phyloP scores from a whole-genome alignment of 805 yeast species.

The Ogataea paradorogensis region DNA sequence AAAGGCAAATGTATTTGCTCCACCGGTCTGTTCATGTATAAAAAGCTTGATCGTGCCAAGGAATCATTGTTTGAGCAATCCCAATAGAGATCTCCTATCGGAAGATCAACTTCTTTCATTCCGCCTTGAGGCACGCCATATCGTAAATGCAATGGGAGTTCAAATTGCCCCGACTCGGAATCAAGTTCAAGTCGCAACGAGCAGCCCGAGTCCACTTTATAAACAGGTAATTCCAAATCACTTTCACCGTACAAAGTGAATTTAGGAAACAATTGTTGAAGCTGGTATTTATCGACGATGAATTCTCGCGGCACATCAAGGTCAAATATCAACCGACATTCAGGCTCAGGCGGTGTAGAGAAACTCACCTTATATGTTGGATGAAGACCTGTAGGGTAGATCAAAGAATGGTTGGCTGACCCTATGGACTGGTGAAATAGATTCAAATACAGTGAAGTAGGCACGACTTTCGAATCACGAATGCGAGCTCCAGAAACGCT shows the following conservation, averaged over 20 bases:
- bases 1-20: conserved; percentile 2
- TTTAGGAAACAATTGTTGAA: conserved; percentile 10
- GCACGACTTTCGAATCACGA: conserved; percentile 12
- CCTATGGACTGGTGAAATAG: conserved; percentile 20
- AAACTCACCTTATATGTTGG: conserved; percentile 23
- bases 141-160: conserved; percentile 33
- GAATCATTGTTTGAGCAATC: conserved; percentile 18
- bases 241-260: conserved; percentile 20
- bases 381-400: conserved; percentile 25
- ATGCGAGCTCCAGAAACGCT: conserved; percentile 24
- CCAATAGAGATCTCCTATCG: conserved; percentile 29
- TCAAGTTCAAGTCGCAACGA: conserved; percentile 20
- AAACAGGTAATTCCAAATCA: conserved; percentile 33
- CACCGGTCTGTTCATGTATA: conserved; percentile 15
- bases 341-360: conserved; percentile 4
- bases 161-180: conserved; percentile 21
- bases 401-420: conserved; percentile 15
- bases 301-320: conserved; percentile 26
- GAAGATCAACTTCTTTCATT: conserved; percentile 7
- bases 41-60: conserved; percentile 20
- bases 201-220: conserved; percentile 28
- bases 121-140: conserved; percentile 27
- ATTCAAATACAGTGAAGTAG: conserved; percentile 25
- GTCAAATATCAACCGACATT: conserved; percentile 25
- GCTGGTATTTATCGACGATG: conserved; percentile 30